phyloP scores from a whole-genome alignment of 108 stramenopile species.

The Skeletonema grethae region DNA sequence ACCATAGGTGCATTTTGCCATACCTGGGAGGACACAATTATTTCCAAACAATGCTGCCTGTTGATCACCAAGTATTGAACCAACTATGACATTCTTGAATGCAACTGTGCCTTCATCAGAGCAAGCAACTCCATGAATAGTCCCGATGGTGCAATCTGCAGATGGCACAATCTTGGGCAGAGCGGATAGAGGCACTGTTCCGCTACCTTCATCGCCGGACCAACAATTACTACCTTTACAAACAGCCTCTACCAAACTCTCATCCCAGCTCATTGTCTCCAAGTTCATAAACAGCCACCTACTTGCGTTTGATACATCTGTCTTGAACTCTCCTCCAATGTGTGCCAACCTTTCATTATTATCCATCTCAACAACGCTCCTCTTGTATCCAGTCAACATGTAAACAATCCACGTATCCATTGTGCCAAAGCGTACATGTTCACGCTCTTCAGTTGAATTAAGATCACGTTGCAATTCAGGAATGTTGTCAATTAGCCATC shows the following conservation, averaged over 20 bases:
- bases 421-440: conserved; percentile 90
- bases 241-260: conserved; percentile 65
- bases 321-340: conserved; percentile 75
- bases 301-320: conserved; percentile 96
- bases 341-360: conserved; percentile 63
- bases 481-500: conserved; percentile 93
- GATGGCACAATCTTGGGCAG: conserved; percentile 75
- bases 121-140: conserved; percentile 49
- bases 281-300: conserved; percentile 95
- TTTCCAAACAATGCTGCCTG: conserved; percentile 97
- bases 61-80: conserved; percentile 95
- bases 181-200: conserved; percentile 55
- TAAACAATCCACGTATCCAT: conserved; percentile 96
- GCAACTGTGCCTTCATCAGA: conserved; percentile 16
- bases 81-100: conserved; percentile 76
- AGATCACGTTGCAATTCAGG: conserved; percentile 65
- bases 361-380: conserved; percentile 60
- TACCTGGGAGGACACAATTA: conserved; percentile 86
- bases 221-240: conserved; percentile 49
- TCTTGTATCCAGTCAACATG: conserved; percentile 73
- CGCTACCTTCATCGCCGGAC: neutral
- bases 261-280: conserved; percentile 84
- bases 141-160: conserved; percentile 52
- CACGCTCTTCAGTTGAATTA: conserved; percentile 42
- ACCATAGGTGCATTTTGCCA: conserved; percentile 97